phyloP scores from a whole-genome alignment of 192 early-diverging fungal genomes.

The Coemansia sp. region DNA sequence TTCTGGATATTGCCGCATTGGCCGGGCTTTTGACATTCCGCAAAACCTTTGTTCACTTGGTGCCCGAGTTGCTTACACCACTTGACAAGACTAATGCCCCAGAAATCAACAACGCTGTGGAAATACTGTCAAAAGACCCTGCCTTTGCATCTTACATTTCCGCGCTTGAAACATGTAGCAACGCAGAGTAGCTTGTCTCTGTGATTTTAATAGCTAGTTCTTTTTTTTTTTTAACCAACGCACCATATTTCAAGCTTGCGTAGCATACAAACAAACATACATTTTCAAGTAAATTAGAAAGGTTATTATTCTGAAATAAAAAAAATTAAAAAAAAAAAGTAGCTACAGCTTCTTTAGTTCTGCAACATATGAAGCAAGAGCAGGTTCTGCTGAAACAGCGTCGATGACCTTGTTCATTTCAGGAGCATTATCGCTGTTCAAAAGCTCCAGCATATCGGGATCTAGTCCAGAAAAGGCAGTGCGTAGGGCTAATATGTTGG shows the following conservation, averaged over 20 bases:
- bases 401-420: conserved; percentile 5
- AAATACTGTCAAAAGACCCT: neutral
- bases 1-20: conserved; percentile 31
- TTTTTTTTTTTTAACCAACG: too few species aligned
- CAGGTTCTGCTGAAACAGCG: neutral
- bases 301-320: too few species aligned
- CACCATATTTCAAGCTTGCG: too few species aligned
- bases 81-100: neutral
- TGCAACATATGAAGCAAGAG: neutral
- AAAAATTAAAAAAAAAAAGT: too few species aligned
- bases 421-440: conserved; percentile 2
- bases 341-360: neutral
- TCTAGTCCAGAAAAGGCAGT: neutral
- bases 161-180: neutral
- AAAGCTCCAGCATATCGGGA: neutral
- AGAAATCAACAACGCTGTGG: neutral
- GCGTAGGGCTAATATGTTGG: neutral
- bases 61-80: neutral
- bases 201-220: too few species aligned
- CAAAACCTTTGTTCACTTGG: neutral
- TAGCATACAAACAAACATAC: too few species aligned
- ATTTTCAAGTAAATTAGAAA: too few species aligned
- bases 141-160: neutral
- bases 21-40: neutral
- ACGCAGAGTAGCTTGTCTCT: too few species aligned